Evolutionary conservation across 768 basidiomycete species (phyloP).

Genomic region (Phaffia australis): DNA sequence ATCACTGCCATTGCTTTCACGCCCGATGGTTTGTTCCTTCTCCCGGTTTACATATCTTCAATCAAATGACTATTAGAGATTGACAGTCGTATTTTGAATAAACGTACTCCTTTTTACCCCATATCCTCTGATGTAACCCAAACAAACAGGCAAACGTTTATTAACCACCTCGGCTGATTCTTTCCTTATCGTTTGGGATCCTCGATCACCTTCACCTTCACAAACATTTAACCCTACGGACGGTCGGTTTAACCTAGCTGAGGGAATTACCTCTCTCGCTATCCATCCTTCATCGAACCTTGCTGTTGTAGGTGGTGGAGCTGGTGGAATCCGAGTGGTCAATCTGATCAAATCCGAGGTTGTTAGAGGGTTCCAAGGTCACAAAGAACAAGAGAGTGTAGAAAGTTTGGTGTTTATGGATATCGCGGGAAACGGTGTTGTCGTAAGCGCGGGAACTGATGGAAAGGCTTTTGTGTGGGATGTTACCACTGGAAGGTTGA

Average conservation of each 20-base stretch:
- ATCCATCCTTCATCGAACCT: slow-evolving; percentile 76
- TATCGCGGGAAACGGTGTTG: slow-evolving; percentile 49
- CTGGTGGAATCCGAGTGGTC: slow-evolving; percentile 75
- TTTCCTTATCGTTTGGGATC: slow-evolving; percentile 80
- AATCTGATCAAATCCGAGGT: slow-evolving; percentile 79
- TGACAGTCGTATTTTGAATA: neutral
- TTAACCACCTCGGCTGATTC: slow-evolving; percentile 77
- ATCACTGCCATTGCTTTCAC: slow-evolving; percentile 84
- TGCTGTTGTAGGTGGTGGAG: slow-evolving; percentile 78
- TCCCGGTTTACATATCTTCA: neutral
- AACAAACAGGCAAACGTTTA: slow-evolving; percentile 62
- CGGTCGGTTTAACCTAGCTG: slow-evolving; percentile 61
- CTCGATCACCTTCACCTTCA: slow-evolving; percentile 58
- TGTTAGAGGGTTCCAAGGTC: slow-evolving; percentile 64
- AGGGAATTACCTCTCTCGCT: slow-evolving; percentile 73
- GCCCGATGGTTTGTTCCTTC: slow-evolving; percentile 55
- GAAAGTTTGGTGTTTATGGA: slow-evolving; percentile 79
- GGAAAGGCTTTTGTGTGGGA: slow-evolving; percentile 95
- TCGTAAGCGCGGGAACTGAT: slow-evolving; percentile 81
- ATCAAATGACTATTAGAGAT: neutral
- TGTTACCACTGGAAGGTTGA: slow-evolving; percentile 67
- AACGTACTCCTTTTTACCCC: slow-evolving; percentile 1
- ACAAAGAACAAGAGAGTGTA: slow-evolving; percentile 74
- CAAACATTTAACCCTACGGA: slow-evolving; percentile 67
- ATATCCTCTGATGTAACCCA: neutral